Base-by-base conservation (phyloP, 23 red algal species). In the Chondrus crispus region DNA sequence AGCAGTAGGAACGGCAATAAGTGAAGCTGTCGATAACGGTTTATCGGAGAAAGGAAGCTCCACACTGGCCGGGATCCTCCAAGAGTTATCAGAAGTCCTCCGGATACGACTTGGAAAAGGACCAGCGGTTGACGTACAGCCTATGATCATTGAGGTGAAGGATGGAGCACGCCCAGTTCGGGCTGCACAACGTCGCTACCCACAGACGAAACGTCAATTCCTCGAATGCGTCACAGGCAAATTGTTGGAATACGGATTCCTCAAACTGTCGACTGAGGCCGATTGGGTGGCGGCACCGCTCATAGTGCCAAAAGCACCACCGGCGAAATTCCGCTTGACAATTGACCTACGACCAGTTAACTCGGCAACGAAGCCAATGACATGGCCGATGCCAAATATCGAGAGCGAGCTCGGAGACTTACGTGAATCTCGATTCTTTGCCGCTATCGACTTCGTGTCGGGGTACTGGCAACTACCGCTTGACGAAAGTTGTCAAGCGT, bases 281-380 rank as follows among this genome's bases (percentile, higher is more conserved):
- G 40, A 50, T 55, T 86, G 58, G 82, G 55, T 53, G 68, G 35
- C 82, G 33, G 82, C 62, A 39, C 82, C 55, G 28, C 54, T 86
- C 18, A 22, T 71, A 29, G 55, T 68, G n/a, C 82, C 52, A 35
- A 69, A 86, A 71, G 32, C 57, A 45, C 40, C 40, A 18, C 82
- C 82, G 10, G 82, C 54, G 6, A 66, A 46, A 19, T 86, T 41
- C 30, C 26, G 52, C 18, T 44, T 86, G 20, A 86, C 82, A 49
- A 30, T 86, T 71, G 82, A 86, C 40, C 48, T 69, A 18, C 5
- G 82, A 48, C 24, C 28, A 20, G 5, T 86, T 19, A 86, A 26
- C 71, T 22, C 28, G 43, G 26, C 13, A 14, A 72, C 66, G 16
- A n/a, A 55, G 66, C 18, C 66, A 14, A 1, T 22, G 13, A 22